Evolutionary conservation across 176 grass and related monocot genomes (phyloP), one percentile per base, ranked within the genome.

Genomic region (Avena sativa): DNA sequence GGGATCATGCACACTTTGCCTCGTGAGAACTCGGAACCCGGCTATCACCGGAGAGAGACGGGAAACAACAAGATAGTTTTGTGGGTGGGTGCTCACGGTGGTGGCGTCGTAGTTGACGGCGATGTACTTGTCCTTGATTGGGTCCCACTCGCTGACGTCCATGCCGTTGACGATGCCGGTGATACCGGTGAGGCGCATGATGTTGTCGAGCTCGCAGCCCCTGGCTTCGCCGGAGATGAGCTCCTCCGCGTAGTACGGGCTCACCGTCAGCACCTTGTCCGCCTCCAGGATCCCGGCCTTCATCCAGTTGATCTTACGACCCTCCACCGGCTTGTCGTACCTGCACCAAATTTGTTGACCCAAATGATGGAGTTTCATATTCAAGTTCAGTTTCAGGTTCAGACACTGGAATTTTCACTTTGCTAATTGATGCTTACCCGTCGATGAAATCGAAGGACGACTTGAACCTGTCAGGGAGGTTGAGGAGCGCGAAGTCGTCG

Each of bases 241-340:
- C 90, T 98, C 96, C 64, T 98, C 86, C 0, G 96, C 92, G 55
- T 98, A 98, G 82, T 94, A 94, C 2, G 96, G 93, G 61, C 93
- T 95, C 40, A 98, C 96, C 28, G 96, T 98, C 12, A 98, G 79
- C 0, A 91, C 90, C 79, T n/a, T 64, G 87, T 95, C 87, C 9
- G 91, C 81, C 14, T 98, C 88, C 1, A 89, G 79, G 74, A 98
- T 94, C 46, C 92, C 96, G 12, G 90, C 92, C 85, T 95, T 95
- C 93, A 98, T 94, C 96, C 96, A 98, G 86, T 98, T 98, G 79
- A 95, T 91, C 91, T 98, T 98, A 59, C 87, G 74, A 23, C 96
- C 96, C 77, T 96, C 90, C 79, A 98, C 96, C 0, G 96, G 96
- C 76, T 84, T 95, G 79, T 95, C 81, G 13, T 98, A 98, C 5